Base-by-base conservation (phyloP, 202 grass and related monocot species). In the Panicum virgatum region DNA sequence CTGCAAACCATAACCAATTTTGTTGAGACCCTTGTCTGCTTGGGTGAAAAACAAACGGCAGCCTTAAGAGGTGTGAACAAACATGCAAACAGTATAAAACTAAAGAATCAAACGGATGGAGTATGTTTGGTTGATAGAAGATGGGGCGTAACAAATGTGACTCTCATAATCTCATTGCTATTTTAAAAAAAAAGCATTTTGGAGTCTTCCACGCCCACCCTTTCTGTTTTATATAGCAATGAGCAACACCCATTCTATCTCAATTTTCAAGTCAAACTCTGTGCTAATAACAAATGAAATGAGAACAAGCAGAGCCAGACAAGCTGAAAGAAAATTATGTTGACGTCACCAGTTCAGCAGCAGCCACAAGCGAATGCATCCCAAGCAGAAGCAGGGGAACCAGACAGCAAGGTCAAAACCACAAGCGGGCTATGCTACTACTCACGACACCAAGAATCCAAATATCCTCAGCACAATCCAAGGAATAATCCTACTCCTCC, bases 1-100 rank as follows among this genome's bases (percentile, higher is more conserved):
- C 96, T 99, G 83, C 38, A 82, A 87, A 79, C 36, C 22, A 50
- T 36, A 82, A 72, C 46, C 69, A 62, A 46, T 20, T 37, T 13
- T 23, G 5, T 71, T 87, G 65, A 67, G 76, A 72, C n/a, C 59
- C 57, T 72, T 77, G 10, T 69, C 42, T 67, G 53, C 77, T 70
- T 45, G 47, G 70, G 53, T 34, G 37, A 88, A 32, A 76, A 84
- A 87, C 11, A 87, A 82, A 47, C 11, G 0, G 61, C 45, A 63
- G 30, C 47, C 18, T 22, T 19, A 86, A 66, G 53, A 54, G 56
- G n/a, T 16, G 5, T 74, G 48, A 14, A 74, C 48, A 73, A 25
- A 54, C 54, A 80, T 13, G 39, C 32, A 42, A 40, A 67, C 5
- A 19, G 18, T 62, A 44, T 27, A 66, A 50, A 85, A 44, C 37